phyloP scores from a whole-genome alignment of 2,329 filamentous ascomycete genomes.

The Aspergillus sp. region DNA sequence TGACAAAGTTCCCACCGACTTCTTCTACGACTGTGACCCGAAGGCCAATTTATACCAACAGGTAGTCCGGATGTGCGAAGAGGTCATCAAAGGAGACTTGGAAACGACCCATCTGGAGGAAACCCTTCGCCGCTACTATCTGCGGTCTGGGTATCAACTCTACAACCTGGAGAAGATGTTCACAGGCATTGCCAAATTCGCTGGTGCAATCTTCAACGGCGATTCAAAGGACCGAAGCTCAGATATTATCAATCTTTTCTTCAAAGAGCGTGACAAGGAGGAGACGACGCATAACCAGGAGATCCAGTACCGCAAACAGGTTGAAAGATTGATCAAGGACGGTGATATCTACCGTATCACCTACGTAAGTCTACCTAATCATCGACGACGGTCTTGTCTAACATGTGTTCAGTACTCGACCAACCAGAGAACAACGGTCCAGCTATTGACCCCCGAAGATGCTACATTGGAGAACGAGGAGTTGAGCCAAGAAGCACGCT shows the following conservation, averaged over 20 bases:
- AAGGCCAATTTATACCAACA: conserved; percentile 81
- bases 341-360: conserved; percentile 87
- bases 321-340: conserved; percentile 91
- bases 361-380: conserved; percentile 69
- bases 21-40: conserved; percentile 69
- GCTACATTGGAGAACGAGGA: conserved; percentile 76
- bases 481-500: conserved; percentile 65
- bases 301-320: conserved; percentile 86
- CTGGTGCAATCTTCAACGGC: conserved; percentile 78
- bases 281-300: conserved; percentile 89
- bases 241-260: conserved; percentile 86
- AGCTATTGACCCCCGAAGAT: conserved; percentile 86
- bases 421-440: conserved; percentile 70
- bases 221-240: conserved; percentile 93
- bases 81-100: conserved; percentile 79
- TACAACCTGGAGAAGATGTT: conserved; percentile 93
- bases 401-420: conserved; percentile 61
- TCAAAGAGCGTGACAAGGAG: conserved; percentile 77
- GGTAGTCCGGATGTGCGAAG: conserved; percentile 82
- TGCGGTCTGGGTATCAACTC: conserved; percentile 87
- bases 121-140: conserved; percentile 86
- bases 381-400: conserved; percentile 31
- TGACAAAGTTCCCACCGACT: conserved; percentile 73
- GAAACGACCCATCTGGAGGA: conserved; percentile 88
- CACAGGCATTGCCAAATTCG: conserved; percentile 77